Evolutionary conservation across 2,329 filamentous ascomycete species (phyloP).

Genomic region (Aspergillus neotritici): DNA sequence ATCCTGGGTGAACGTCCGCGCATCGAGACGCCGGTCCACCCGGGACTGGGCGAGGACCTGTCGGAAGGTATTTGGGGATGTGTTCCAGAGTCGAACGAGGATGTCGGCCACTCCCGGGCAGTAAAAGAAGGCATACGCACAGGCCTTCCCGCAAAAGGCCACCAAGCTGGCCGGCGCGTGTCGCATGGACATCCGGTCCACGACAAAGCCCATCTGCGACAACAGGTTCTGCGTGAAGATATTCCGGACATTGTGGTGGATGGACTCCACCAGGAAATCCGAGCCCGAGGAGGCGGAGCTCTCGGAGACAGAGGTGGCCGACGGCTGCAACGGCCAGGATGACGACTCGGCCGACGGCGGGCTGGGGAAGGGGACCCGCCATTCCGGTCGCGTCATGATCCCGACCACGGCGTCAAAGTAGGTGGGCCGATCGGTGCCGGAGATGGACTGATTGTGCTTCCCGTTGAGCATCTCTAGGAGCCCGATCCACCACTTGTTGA

Average conservation of each 20-base stretch:
- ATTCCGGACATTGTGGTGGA: conserved; percentile 81
- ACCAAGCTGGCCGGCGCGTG: conserved; percentile 67
- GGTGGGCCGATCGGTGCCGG: conserved; percentile 74
- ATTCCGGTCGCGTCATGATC: conserved; percentile 85
- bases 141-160: conserved; percentile 82
- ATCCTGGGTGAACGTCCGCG: conserved; percentile 54
- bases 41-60: conserved; percentile 66
- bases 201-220: conserved; percentile 77
- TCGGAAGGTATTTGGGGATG: conserved; percentile 62
- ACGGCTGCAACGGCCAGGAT: conserved; percentile 30
- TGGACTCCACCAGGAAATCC: conserved; percentile 67
- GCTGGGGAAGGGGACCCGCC: conserved; percentile 67
- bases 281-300: conserved; percentile 53
- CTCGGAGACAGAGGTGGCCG: conserved; percentile 44
- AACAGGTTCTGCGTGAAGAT: conserved; percentile 79
- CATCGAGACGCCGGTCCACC: conserved; percentile 49
- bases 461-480: conserved; percentile 77
- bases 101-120: conserved; percentile 81
- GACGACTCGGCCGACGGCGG: conserved; percentile 42
- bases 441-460: conserved; percentile 67
- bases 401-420: conserved; percentile 72
- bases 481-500: conserved; percentile 87
- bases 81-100: conserved; percentile 72
- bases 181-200: conserved; percentile 79
- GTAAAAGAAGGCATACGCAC: conserved; percentile 90